Base-by-base conservation (phyloP, 2,329 filamentous ascomycete genomes). In the Cadophora sp. region DNA sequence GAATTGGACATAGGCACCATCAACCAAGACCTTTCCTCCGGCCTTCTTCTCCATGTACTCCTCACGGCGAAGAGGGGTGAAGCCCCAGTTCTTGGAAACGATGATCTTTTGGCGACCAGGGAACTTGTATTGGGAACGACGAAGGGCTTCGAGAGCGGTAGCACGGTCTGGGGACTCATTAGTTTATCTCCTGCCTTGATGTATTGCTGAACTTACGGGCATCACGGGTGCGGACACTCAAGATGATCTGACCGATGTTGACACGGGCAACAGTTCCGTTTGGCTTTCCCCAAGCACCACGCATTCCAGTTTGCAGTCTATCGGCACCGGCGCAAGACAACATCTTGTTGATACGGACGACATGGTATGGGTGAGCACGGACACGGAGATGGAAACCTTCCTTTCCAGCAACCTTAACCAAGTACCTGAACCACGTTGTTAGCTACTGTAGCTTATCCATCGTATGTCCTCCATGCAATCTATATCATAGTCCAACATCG, bases 321-420 rank as follows among this genome's bases (percentile, higher is more conserved):
- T 99, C 96, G 91, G 96, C 96, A 90, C 96, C 96, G 81, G 96
- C 96, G 85, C 96, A 99, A 82, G 96, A 98, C 93, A 99, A 95
- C 96, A 99, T 99, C 92, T 99, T 99, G 94, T 99, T 99, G 94
- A 99, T 99, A 86, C 96, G 96, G 89, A 99, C 92, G 86, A 99
- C 96, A 89, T 99, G 96, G 93, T 93, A 99, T 77, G 96, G 96
- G 90, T 99, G 96, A 81, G 94, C 94, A 82, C 96, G 89, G 81
- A 92, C 87, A 79, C 89, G 89, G 77, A 92, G 84, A 82, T 92
- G 89, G 88, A 92, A 92, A 80, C 84, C 83, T 80, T 92, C 89
- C 87, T 92, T 92, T 83, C 89, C 89, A 78, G 85, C 83, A 78
- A 84, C 83, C 87, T 91, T 91, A 83, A 90, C 88, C 75, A 92